Base-by-base conservation (phyloP, 2,329 filamentous ascomycete species). In the Calonectria crousiana region DNA sequence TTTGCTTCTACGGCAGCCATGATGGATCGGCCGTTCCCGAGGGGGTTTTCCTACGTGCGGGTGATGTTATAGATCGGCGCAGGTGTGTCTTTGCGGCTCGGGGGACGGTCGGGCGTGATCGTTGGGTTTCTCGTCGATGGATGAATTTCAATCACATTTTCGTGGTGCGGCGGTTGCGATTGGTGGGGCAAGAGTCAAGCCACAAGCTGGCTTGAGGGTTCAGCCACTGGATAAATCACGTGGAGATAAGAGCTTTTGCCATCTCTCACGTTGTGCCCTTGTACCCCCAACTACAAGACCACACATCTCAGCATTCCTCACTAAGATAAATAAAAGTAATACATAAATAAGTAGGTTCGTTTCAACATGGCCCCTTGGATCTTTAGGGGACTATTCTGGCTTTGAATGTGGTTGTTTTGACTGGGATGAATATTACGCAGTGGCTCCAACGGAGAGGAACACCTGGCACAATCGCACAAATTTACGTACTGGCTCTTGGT, bases 131-230 rank as follows among this genome's bases (percentile, higher is more conserved):
- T 83, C 75, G 76, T 78, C 75, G 78, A 81, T 81, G 73, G 68
- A 77, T 79, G 83, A 85, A 85, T 84, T 86, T 85, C 67, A 81
- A 79, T 82, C 80, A 81, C 82, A 82, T 85, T 85, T 86, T 86
- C 83, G 83, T 85, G 82, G 82, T 83, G 84, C 81, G 84, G 81
- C 80, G 80, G 73, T 75, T 77, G 80, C 79, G 80, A 76, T 67
- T 78, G 80, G 84, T 85, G 83, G 84, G 83, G 82, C 78, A 72
- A 41, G 58, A 20, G 69, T 67, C 72, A 73, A 81, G 82, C 81
- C 83, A 84, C 83, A 75, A 53, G 74, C 71, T 68, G 74, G 75
- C 70, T 68, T 30, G 18, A 23, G 6, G 20, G 16, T 30, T 56
- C 71, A 69, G 72, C 75, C 36, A 75, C 51, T 11, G 10, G n/a